Evolutionary conservation across 495 filamentous ascomycete species (phyloP).

Genomic region (Pyrenopolyporus hunteri): DNA sequence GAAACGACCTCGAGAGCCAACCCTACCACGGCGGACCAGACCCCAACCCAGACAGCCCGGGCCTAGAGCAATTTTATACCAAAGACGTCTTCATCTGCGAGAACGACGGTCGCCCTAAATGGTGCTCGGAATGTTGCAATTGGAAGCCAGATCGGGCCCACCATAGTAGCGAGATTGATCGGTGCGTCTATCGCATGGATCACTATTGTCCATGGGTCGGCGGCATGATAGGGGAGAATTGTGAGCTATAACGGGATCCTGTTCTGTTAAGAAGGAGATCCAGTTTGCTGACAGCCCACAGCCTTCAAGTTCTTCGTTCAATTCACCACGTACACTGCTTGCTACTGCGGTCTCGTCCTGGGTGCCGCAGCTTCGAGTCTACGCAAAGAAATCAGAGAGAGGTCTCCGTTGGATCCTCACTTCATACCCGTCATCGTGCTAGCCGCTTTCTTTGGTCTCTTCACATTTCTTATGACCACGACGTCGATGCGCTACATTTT

Average conservation of each 20-base stretch:
- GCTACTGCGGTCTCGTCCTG: constrained; percentile 71
- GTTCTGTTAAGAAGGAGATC: background rate
- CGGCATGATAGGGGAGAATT: constrained; percentile 81
- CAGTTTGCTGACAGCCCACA: constrained; percentile 27
- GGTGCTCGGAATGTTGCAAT: constrained; percentile 77
- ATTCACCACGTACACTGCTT: constrained; percentile 71
- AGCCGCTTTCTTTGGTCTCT: constrained; percentile 73
- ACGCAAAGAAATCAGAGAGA: constrained; percentile 28
- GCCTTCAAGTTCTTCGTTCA: constrained; percentile 91
- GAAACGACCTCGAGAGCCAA: constrained; percentile 50
- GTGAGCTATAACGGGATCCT: constrained; percentile 37
- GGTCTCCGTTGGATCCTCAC: constrained; percentile 43
- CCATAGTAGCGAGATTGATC: constrained; percentile 78
- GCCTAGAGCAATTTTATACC: constrained; percentile 68
- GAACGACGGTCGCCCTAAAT: constrained; percentile 75
- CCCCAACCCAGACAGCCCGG: constrained; percentile 51
- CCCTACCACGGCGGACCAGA: constrained; percentile 45
- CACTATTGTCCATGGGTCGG: constrained; percentile 97
- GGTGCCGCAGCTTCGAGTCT: constrained; percentile 51
- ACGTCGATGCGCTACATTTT: constrained; percentile 72
- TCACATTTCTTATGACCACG: constrained; percentile 73
- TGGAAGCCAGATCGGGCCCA: constrained; percentile 88
- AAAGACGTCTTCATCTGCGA: constrained; percentile 85
- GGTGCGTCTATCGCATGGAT: constrained; percentile 88
- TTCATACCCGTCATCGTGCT: constrained; percentile 47